phyloP scores from a whole-genome alignment of 1,284 basidiomycete genomes.

The Vanrija sp. region DNA sequence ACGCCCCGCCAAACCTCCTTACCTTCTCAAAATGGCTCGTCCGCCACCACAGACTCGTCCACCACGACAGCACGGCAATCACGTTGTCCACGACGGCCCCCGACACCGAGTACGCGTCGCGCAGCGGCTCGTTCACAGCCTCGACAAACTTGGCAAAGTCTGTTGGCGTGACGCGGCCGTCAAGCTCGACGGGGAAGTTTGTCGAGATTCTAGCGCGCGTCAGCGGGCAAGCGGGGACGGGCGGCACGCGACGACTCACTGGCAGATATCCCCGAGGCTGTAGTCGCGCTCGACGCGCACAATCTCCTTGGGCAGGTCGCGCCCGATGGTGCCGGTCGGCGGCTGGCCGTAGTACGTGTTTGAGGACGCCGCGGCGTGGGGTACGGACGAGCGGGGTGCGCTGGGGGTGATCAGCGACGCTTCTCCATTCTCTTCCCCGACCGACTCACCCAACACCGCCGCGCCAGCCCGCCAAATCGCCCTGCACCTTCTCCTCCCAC shows the following conservation, averaged over 20 bases:
- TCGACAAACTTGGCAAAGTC: conserved; percentile 46
- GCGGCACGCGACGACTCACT: conserved; percentile 31
- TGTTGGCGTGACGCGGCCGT: conserved; percentile 43
- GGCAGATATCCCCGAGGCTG: conserved; percentile 47
- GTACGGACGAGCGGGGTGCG: conserved; percentile 23
- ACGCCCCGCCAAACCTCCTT: conserved; percentile 12
- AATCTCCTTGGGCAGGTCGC: conserved; percentile 47
- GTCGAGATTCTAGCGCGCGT: conserved; percentile 42
- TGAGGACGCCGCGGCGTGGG: conserved; percentile 20
- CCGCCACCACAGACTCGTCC: conserved; percentile 47
- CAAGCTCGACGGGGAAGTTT: conserved; percentile 50
- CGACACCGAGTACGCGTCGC: conserved; percentile 46
- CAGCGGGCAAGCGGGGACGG: background rate
- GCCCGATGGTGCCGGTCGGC: conserved; percentile 35
- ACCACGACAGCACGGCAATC: conserved; percentile 49
- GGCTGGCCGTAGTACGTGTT: conserved; percentile 33
- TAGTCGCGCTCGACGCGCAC: conserved; percentile 52
- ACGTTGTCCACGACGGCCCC: conserved; percentile 49
- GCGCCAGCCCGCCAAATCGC: conserved; percentile 40
- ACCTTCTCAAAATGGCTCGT: conserved; percentile 50
- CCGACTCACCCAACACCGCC: conserved; percentile 40
- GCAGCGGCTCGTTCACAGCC: conserved; percentile 46
- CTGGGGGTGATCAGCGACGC: too few species aligned
- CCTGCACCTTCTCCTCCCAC: conserved; percentile 35
- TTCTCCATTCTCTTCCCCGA: too few species aligned